A percentile compares a stretch with the other conserved stretches of the same genome.
phyloP scores from a whole-genome alignment of 2,329 filamentous ascomycete genomes.

The Mariannaea sp. region DNA sequence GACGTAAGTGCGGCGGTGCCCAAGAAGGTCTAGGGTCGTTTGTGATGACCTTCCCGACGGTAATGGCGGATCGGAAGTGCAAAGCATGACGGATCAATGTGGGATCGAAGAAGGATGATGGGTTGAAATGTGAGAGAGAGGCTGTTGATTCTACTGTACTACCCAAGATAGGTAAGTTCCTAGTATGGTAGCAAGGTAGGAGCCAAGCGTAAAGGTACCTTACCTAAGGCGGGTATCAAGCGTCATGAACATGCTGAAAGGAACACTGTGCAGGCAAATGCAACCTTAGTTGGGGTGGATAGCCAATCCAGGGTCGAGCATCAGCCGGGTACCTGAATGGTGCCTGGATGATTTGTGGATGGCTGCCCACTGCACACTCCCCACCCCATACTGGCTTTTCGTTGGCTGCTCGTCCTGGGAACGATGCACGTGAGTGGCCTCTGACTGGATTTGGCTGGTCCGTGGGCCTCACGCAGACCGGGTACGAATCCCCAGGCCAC shows the following conservation, averaged over 20 bases:
- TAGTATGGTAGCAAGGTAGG: too few relatives aligned
- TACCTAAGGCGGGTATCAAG: too few relatives aligned
- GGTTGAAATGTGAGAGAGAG: constrained; percentile 8
- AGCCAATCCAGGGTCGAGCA: constrained; percentile 6
- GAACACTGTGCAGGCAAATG: constrained; percentile 9
- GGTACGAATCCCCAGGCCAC: constrained; percentile 2
- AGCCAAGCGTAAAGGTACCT: too few relatives aligned
- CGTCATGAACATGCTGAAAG: background rate
- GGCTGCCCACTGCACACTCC: too few relatives aligned
- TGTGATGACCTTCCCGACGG: constrained; percentile 11
- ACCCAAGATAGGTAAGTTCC: too few relatives aligned
- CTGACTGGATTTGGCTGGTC: constrained; percentile 8
- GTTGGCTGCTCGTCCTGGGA: constrained; percentile 28
- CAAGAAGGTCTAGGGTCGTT: constrained; percentile 16
- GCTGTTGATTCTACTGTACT: too few relatives aligned
- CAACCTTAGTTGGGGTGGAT: constrained; percentile 2
- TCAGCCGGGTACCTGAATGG: background rate
- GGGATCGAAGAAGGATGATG: constrained; percentile 6
- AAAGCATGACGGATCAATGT: constrained; percentile 1
- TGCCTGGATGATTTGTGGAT: constrained; percentile 11
- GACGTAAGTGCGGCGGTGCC: constrained; percentile 12
- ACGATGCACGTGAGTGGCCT: constrained; percentile 23
- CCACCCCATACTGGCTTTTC: constrained; percentile 26
- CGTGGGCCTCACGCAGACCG: constrained; percentile 15
- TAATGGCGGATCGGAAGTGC: constrained; percentile 13